phyloP scores from a whole-genome alignment of 1,284 basidiomycete genomes.

The Pyrrhoderma lamaoense region DNA sequence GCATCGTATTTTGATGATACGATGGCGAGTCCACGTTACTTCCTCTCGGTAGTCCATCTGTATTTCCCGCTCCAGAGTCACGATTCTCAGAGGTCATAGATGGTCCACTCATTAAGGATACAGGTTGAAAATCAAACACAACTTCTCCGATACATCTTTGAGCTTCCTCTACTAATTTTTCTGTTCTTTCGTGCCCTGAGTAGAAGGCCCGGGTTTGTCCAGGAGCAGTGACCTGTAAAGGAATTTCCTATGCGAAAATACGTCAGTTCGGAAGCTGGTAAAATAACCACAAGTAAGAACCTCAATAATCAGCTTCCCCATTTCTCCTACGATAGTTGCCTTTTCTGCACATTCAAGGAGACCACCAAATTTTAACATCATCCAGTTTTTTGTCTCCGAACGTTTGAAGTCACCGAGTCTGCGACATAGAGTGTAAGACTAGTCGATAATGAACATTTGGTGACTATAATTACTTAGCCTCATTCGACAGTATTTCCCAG shows the following conservation, averaged over 20 bases:
- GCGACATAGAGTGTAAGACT: background rate
- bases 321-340: slow-evolving; percentile 72
- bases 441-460: background rate
- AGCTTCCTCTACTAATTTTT: slow-evolving; percentile 57
- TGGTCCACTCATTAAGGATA: background rate
- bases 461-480: slow-evolving; percentile 37
- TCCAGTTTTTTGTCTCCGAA: slow-evolving; percentile 56
- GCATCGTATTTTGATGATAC: slow-evolving; percentile 6
- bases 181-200: slow-evolving; percentile 51
- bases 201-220: slow-evolving; percentile 76
- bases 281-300: slow-evolving; percentile 31
- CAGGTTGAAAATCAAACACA: slow-evolving; percentile 29
- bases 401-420: slow-evolving; percentile 84
- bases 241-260: slow-evolving; percentile 54
- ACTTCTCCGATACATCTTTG: slow-evolving; percentile 53
- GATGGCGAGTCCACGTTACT: background rate
- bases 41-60: slow-evolving; percentile 8
- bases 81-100: background rate
- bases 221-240: slow-evolving; percentile 73
- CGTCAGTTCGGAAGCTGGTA: background rate
- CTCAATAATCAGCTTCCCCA: slow-evolving; percentile 72
- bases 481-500: slow-evolving; percentile 78
- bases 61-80: background rate
- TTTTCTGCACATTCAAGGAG: slow-evolving; percentile 84
- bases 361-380: slow-evolving; percentile 86